Conservation (phyloP, 2,329 filamentous ascomycete genomes). For the Colletotrichum spinosum region DNA sequence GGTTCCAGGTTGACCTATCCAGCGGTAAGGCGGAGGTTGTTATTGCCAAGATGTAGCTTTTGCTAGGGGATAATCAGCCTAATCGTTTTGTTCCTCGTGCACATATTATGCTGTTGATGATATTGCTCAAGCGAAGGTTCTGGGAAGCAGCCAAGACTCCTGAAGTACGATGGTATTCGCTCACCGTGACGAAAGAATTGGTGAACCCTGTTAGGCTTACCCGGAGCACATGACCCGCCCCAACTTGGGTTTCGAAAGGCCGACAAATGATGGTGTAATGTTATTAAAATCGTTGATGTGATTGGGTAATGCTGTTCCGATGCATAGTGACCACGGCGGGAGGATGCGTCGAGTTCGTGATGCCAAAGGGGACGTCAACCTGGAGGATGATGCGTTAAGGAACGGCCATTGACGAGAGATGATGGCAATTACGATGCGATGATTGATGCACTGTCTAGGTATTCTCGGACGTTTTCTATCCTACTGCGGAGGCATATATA, state of each 20-base stretch:
- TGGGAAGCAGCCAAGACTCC: neutral
- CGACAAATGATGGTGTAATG: neutral
- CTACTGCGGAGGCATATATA: no score
- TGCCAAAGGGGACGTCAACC: no score
- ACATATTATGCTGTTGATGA: no score
- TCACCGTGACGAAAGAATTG: neutral
- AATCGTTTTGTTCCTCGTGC: neutral
- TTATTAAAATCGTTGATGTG: neutral
- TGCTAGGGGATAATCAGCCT: neutral
- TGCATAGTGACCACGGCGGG: no score
- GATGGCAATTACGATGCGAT: no score
- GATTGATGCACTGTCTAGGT: no score
- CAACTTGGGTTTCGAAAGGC: neutral
- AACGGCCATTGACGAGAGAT: no score
- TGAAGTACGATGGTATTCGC: neutral
- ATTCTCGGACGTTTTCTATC: no score
- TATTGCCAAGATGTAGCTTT: slow-evolving; percentile 1
- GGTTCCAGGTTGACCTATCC: slow-evolving; percentile 25
- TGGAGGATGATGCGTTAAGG: no score
- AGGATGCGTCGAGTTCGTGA: no score
- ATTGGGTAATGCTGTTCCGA: neutral
- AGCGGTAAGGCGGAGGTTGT: slow-evolving; percentile 10
- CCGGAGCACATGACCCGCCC: slow-evolving; percentile 1
- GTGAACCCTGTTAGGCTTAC: neutral
- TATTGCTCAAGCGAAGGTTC: no score